Base-by-base conservation (phyloP, 441 rosid species). In the Flueggea neowawraea region DNA sequence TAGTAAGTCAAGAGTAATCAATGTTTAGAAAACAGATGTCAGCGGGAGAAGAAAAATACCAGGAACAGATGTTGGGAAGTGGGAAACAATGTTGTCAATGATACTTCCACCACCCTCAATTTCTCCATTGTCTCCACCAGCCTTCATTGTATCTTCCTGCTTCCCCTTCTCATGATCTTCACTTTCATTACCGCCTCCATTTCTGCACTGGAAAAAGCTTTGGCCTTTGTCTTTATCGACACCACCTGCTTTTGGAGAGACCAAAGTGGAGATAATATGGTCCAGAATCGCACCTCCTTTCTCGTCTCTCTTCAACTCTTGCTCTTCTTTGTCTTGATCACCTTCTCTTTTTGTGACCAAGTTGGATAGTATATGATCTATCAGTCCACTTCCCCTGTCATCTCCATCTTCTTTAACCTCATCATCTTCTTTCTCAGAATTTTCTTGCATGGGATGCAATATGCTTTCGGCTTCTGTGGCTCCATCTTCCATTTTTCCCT, bases 11-110 rank as follows among this genome's bases (percentile, higher is more conserved):
- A 22, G 28, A 36, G 41, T 36, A 36, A 36, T 36, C 41, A 36
- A 36, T 36, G 41, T 36, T 36, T 36, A 1, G 4, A 8, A 0
- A 7, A 22, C 28, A 22, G 28, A 22, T 22, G 28, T 22, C 1
- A 22, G 28, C 1, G 28, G 28, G 28, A 22, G 28, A 22, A 22
- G 49, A 13, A 47, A 7, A 13, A 54, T 56, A 77, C 85, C 86
- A 55, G 78, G 76, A 66, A 84, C 72, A 48, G 82, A 71, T 55
- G 76, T 68, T 49, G 91, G 91, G 13, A 87, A 74, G 69, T 77
- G 90, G 57, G 89, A 82, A 36, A 87, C 69, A 52, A 87, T 81
- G 69, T 60, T 84, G 9, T 73, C 72, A 28, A 89, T 68, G 58
- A 91, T 64, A 5, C 89, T 79, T 52, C 72, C 82, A 22, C 57